These are phyloP conservation scores for Mortierella sp. DNA, from an alignment of 371 early-diverging fungal genomes.

Conservation along the genomic window DNA sequence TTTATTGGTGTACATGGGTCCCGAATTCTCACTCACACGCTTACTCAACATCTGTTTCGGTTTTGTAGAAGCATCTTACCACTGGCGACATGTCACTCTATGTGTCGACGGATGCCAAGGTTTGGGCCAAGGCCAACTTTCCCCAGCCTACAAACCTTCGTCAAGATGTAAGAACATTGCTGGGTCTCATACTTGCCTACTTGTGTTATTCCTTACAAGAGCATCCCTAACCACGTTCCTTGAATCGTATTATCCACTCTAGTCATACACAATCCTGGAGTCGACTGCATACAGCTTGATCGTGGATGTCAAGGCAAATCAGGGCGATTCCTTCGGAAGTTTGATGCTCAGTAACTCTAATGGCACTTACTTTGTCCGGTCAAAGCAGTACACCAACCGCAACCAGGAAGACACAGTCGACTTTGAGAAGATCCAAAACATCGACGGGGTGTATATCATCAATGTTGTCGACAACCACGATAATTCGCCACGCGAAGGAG, in stretches of 20 bases:
- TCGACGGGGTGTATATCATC: conserved; percentile 87
- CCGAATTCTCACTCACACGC: neutral
- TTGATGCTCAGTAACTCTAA: conserved; percentile 91
- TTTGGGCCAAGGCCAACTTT: conserved; percentile 75
- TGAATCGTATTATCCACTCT: neutral
- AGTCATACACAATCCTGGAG: conserved; percentile 86
- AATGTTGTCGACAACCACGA: conserved; percentile 85
- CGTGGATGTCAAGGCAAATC: conserved; percentile 70
- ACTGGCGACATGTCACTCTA: conserved; percentile 69
- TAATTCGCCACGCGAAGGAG: conserved; percentile 51
- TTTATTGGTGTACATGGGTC: neutral
- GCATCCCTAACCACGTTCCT: neutral
- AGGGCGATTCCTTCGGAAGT: conserved; percentile 69
- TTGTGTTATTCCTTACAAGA: neutral
- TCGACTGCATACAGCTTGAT: conserved; percentile 74
- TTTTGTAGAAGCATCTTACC: conserved; percentile 54
- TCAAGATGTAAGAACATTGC: conserved; percentile 29
- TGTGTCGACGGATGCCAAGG: conserved; percentile 71
- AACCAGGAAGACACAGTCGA: conserved; percentile 84
- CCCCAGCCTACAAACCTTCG: conserved; percentile 63
- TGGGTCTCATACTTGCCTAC: neutral
- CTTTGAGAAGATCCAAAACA: conserved; percentile 88
- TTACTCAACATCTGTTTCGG: neutral
- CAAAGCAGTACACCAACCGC: conserved; percentile 86
- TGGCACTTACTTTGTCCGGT: conserved; percentile 87